These are phyloP conservation scores for Fusarium sublunatum DNA, from an alignment of 2,329 filamentous ascomycete species.

Conservation along the genomic window DNA sequence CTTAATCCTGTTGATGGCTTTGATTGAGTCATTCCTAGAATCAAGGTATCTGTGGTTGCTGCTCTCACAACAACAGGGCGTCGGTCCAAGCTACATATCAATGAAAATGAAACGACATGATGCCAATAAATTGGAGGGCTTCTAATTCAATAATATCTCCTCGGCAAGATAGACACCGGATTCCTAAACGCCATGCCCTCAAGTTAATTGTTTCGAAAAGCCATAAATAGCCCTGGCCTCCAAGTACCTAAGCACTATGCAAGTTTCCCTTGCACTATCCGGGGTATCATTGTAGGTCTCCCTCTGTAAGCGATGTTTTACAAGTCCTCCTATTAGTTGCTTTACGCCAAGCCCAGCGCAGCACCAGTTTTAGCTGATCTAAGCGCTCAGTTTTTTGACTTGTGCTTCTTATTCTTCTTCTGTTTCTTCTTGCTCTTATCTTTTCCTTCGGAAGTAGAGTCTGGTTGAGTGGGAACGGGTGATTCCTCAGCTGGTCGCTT, in stretches of 20 bases:
- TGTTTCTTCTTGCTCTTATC: constrained; percentile 50
- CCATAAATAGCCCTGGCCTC: not conserved
- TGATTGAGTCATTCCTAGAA: not conserved
- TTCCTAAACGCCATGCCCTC: constrained; percentile 31
- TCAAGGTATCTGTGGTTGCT: not conserved
- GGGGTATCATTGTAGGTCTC: constrained; percentile 27
- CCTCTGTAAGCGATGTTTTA: not conserved
- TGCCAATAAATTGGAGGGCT: not conserved
- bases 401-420: constrained; percentile 50
- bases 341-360: too few species aligned
- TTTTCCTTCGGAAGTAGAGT: constrained; percentile 28
- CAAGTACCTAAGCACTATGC: not conserved
- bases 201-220: constrained; percentile 20
- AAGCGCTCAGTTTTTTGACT: constrained; percentile 42
- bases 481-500: constrained; percentile 56
- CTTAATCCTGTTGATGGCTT: not conserved
- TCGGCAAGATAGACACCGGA: constrained; percentile 2
- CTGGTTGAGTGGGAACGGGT: constrained; percentile 39
- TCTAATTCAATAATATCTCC: not conserved
- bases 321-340: not conserved
- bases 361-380: not conserved
- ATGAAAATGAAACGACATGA: not conserved
- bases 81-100: not conserved
- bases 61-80: not conserved
- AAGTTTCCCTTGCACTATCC: constrained; percentile 2